These are phyloP conservation scores for Monosporozyma unispora DNA, from an alignment of 805 yeast species.

Conservation along the genomic window DNA sequence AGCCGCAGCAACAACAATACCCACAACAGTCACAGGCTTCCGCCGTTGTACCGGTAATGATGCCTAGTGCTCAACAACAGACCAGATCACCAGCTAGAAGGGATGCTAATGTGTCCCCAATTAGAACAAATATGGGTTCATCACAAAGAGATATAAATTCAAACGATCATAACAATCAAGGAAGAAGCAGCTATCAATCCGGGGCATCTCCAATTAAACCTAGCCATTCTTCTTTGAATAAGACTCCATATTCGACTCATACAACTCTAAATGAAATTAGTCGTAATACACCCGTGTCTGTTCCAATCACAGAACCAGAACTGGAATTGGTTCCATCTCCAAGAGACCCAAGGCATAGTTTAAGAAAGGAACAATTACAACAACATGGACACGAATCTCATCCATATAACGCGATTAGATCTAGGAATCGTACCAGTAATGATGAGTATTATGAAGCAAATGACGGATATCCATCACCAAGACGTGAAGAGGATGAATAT, in stretches of 20 bases:
- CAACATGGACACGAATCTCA: neutral
- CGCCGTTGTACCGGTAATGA: neutral
- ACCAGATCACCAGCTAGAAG: neutral
- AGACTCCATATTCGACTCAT: constrained; percentile 19
- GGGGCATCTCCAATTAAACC: neutral
- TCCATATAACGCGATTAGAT: neutral
- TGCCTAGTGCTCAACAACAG: neutral
- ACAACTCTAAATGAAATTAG: constrained; percentile 17
- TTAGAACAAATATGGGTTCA: neutral
- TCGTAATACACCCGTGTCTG: constrained; percentile 5
- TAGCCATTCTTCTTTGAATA: constrained; percentile 9
- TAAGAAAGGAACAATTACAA: neutral
- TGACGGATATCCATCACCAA: neutral
- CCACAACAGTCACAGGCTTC: constrained; percentile 2
- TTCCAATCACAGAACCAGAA: neutral
- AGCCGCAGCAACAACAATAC: neutral
- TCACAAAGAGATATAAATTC: neutral
- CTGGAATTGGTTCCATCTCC: neutral
- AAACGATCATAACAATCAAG: neutral
- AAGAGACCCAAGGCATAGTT: neutral
- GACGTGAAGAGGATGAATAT: neutral
- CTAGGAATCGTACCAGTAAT: neutral
- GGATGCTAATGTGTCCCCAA: constrained; percentile 3
- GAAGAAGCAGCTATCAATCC: neutral
- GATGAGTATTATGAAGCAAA: neutral